Evolutionary conservation across 257 asterid genomes (phyloP), one percentile per base, ranked within the genome.

Genomic region (Sherardia arvensis): DNA sequence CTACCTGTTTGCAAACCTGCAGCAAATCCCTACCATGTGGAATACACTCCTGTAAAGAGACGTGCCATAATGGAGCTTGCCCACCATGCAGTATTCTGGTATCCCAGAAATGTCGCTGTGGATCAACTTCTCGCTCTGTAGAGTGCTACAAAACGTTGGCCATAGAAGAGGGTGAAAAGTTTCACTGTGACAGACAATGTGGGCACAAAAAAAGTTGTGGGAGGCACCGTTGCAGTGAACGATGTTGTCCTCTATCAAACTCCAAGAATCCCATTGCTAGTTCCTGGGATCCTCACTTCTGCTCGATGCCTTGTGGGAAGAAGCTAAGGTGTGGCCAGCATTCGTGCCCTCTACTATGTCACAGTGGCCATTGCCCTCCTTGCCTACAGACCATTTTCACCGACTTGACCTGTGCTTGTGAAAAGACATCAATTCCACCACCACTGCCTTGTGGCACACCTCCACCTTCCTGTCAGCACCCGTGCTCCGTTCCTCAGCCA

Each of bases 301-400:
- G 99, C 77, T 81, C 92, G 26, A 93, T 93, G 94, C 92, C 94
- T 7, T 93, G 99, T 62, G 97, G 85, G 77, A 93, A 93, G 81
- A 93, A 84, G 85, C 83, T 93, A 59, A 81, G 99, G 70, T 93
- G 99, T 56, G 96, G 99, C 49, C 97, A 93, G 69, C 99, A 93
- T 75, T 83, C 96, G 60, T 93, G 99, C 71, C 71, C 53, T 17
- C 84, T 90, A 22, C 79, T 87, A n/a, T 93, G 99, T 75, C 99
- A 93, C 78, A 87, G 92, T 53, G 99, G 99, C 54, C 97, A 93
- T 71, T 93, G 99, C 62, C 99, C 99, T 73, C 94, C 99, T 38
- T 93, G 99, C 71, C 76, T 90, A 53, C 92, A 87, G 75, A 90
- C 97, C 20, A 87, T 85, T 68, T 93, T 93, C 64, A 80, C 88